These are phyloP conservation scores for Cystofilobasidium macerans DNA, from an alignment of 768 basidiomycete species.

Conservation along the genomic window DNA sequence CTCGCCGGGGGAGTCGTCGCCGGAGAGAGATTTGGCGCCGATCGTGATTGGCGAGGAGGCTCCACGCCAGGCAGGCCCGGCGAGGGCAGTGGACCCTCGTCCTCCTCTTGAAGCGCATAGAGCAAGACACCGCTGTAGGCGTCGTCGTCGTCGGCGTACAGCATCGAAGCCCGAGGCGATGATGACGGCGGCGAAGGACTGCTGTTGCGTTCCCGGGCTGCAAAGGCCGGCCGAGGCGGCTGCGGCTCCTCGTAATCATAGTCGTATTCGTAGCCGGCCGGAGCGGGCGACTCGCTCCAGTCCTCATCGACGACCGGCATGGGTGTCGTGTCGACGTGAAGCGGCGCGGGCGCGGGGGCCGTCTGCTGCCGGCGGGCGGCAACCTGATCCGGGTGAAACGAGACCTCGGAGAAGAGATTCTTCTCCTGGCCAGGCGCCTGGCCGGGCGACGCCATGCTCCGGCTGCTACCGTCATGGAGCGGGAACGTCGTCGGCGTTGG, in stretches of 20 bases:
- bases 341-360: neutral
- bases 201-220: neutral
- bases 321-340: neutral
- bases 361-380: neutral
- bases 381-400: slow-evolving; percentile 14
- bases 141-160: slow-evolving; percentile 7
- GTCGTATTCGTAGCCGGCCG: no score
- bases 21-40: neutral
- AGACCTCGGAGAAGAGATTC: slow-evolving; percentile 10
- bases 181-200: slow-evolving; percentile 5
- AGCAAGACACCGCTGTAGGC: slow-evolving; percentile 18
- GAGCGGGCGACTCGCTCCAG: neutral
- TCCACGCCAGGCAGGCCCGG: neutral
- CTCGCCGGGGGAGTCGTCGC: no score
- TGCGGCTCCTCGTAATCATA: neutral
- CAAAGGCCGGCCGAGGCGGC: neutral
- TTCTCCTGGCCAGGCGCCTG: neutral
- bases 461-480: neutral
- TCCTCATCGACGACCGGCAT: neutral
- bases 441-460: neutral
- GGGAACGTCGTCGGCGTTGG: slow-evolving; percentile 21
- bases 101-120: slow-evolving; percentile 11
- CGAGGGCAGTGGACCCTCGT: neutral
- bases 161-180: neutral
- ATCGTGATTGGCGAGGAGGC: neutral